Conservation (phyloP, 306 rosid genomes). For the Cercis canadensis region DNA sequence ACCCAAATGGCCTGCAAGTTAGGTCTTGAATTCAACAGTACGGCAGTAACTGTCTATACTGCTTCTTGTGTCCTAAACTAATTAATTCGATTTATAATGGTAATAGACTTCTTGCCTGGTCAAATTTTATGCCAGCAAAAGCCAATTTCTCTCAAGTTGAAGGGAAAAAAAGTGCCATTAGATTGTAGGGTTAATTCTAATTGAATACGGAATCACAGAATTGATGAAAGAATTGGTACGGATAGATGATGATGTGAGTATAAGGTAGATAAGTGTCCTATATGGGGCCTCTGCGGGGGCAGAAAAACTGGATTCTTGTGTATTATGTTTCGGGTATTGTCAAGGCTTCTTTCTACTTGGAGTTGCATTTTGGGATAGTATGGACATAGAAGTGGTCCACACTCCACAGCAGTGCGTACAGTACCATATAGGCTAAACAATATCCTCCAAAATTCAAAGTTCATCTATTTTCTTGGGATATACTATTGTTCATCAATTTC, state of each 20-base stretch:
- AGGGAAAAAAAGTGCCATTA: neutral
- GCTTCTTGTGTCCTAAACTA: neutral
- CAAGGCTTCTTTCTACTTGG: constrained; percentile 42
- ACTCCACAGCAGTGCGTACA: neutral
- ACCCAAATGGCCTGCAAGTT: neutral
- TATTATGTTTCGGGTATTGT: constrained; percentile 43
- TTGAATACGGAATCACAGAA: constrained; percentile 5
- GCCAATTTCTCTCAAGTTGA: neutral
- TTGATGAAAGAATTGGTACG: constrained; percentile 24
- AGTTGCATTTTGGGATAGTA: constrained; percentile 41
- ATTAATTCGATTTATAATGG: neutral
- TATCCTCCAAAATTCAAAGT: constrained; percentile 3
- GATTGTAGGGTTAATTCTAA: neutral
- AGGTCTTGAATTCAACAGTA: neutral
- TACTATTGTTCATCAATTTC: constrained; percentile 34
- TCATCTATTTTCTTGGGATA: constrained; percentile 3
- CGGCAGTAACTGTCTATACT: neutral
- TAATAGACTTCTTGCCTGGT: neutral
- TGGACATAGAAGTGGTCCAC: constrained; percentile 40
- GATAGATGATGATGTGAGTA: constrained; percentile 22
- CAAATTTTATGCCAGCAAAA: neutral
- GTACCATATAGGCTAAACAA: constrained; percentile 21
- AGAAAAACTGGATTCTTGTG: constrained; percentile 31
- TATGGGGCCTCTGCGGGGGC: constrained; percentile 29
- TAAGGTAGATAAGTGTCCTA: neutral